Base-by-base conservation (phyloP, 1,284 basidiomycete genomes). In the Irpex sp. region DNA sequence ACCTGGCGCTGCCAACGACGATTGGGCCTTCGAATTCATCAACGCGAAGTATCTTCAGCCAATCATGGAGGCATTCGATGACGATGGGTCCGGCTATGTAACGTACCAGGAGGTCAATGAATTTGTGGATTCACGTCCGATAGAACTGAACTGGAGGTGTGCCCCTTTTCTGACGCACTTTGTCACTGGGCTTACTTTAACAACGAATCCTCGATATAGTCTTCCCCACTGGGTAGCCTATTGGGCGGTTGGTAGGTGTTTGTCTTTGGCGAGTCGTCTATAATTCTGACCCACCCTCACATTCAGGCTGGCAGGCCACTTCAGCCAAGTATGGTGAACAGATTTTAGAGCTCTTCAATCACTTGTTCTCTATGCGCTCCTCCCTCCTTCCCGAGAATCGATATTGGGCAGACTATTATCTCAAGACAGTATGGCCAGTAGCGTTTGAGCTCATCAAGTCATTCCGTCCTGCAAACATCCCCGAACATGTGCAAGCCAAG, bases 31-130 rank as follows among this genome's bases (percentile, higher is more conserved):
- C 31, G 72, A 76, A 13, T 80, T 79, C 64, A 77, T 83, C 66
- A 79, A 76, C 61, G 72, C 79, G 5, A 72, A 74, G 13, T 77
- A 78, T 47, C 71, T 82, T 9, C 81, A 81, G 60, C 75, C 79
- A 2, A 79, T 82, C 61, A 66, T 76, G 15, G 81, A 84, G 65
- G 81, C 81, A 0, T 77, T 83, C 40, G 81, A 83, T 61, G 81
- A 83, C 57, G 82, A 83, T 60, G 80, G 78, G 0, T 80, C 80
- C 0, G 81, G 81, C 0, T 82, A 77, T 61, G 74, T 80, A 48
- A 82, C 78, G 8, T 73, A 83, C 13, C 76, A 77, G 7, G 82
- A 83, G 64, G 78, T 81, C 8, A 84, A 84, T 63, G 72, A 72
- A 5, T 81, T 82, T 54, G 76, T 76, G 1, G 62, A 69, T 0